Percentiles rank a stretch among this genome's conserved stretches.
These are phyloP conservation scores for Tetraselmis striata DNA, from an alignment of 139 green algal genomes.

Conservation along the genomic window DNA sequence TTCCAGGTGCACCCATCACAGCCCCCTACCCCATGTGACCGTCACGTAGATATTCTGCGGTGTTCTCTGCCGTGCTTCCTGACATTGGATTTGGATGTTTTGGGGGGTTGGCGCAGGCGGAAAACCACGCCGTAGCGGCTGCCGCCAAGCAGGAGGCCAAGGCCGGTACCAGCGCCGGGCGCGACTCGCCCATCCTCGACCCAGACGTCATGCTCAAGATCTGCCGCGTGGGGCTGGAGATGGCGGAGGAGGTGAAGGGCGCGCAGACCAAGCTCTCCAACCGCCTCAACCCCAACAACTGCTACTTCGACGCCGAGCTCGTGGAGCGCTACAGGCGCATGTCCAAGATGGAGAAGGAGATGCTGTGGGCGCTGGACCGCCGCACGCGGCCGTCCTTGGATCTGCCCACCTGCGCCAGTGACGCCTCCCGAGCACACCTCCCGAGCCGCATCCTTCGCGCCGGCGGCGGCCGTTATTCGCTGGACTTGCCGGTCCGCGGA, in stretches of 20 bases:
- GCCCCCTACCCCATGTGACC: too few relatives aligned
- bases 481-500: too few relatives aligned
- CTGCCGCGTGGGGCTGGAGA: not conserved
- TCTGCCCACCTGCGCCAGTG: too few relatives aligned
- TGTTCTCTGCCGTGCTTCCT: too few relatives aligned
- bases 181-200: not conserved
- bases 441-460: too few relatives aligned
- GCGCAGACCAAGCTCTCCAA: slow-evolving; percentile 63
- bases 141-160: not conserved
- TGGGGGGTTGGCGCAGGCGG: not conserved
- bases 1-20: slow-evolving; percentile 53
- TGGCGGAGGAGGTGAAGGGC: not conserved
- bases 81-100: too few relatives aligned
- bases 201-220: not conserved
- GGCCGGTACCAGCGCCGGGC: not conserved
- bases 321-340: slow-evolving; percentile 66
- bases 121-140: not conserved
- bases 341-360: slow-evolving; percentile 69
- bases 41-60: too few relatives aligned
- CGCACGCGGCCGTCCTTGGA: not conserved
- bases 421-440: too few relatives aligned
- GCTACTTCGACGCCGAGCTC: slow-evolving; percentile 62
- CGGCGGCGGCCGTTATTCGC: too few relatives aligned
- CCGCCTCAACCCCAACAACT: slow-evolving; percentile 73
- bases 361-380: slow-evolving; percentile 56